These are phyloP conservation scores for Neonectria sp. DNA, from an alignment of 2,329 filamentous ascomycete genomes.

Conservation along the genomic window DNA sequence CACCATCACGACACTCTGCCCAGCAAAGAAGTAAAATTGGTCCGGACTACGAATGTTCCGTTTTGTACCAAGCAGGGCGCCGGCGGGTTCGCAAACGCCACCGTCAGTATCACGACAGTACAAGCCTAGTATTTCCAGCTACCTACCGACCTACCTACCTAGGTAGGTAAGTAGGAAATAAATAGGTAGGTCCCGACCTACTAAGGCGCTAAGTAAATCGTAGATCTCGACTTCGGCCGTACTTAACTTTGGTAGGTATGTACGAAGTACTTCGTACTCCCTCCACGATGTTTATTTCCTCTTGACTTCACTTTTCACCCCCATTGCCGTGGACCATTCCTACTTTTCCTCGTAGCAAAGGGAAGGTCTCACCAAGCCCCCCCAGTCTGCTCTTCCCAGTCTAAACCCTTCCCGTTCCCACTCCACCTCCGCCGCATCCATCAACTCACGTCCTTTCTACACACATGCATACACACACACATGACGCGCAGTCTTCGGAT, in stretches of 20 bases:
- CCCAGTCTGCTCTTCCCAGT: background rate
- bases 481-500: background rate
- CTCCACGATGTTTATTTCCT: background rate
- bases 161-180: too few species aligned
- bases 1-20: background rate
- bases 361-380: background rate
- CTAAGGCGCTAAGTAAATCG: background rate
- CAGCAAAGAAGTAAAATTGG: background rate
- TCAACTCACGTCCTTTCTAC: constrained; percentile 3
- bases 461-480: background rate
- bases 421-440: constrained; percentile 1
- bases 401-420: background rate
- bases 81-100: background rate
- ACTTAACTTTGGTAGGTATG: background rate
- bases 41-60: background rate
- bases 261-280: background rate
- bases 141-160: background rate
- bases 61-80: background rate
- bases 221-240: background rate
- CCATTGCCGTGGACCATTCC: background rate
- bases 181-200: background rate
- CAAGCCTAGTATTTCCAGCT: background rate
- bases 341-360: background rate
- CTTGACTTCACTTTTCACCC: background rate
- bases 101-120: background rate